These are phyloP conservation scores for Fusarium graminum DNA, from an alignment of 2,329 filamentous ascomycete genomes.

Conservation along the genomic window DNA sequence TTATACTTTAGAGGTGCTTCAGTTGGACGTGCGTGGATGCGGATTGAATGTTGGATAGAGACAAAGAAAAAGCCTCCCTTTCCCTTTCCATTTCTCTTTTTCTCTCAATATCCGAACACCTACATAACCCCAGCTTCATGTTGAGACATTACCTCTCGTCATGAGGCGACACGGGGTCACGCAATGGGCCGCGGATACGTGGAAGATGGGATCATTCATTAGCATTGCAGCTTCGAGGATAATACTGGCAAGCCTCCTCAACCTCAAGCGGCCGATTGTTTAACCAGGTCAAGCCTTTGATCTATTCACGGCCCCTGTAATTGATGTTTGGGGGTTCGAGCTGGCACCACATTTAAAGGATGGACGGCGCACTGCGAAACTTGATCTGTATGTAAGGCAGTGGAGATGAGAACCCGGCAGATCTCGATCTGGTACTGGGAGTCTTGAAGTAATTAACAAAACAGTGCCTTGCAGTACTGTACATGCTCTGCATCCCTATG, in stretches of 20 bases:
- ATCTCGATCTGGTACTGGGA: slow-evolving; percentile 39
- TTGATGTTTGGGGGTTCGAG: slow-evolving; percentile 7
- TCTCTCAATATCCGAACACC: slow-evolving; percentile 3
- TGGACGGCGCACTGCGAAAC: slow-evolving; percentile 19
- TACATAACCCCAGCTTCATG: slow-evolving; percentile 8
- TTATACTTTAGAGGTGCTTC: slow-evolving; percentile 5
- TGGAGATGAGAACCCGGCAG: slow-evolving; percentile 28
- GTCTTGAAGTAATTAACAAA: slow-evolving; percentile 10
- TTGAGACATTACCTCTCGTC: slow-evolving; percentile 27
- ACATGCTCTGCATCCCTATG: slow-evolving; percentile 1
- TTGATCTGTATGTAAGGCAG: slow-evolving; percentile 27
- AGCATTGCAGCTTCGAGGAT: background rate
- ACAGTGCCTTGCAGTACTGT: background rate
- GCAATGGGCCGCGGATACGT: slow-evolving; percentile 6
- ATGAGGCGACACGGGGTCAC: slow-evolving; percentile 29
- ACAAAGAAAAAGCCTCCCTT: slow-evolving; percentile 12
- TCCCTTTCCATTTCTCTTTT: slow-evolving; percentile 2
- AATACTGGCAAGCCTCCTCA: slow-evolving; percentile 1
- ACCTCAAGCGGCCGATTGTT: slow-evolving; percentile 25
- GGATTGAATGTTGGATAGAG: slow-evolving; percentile 12
- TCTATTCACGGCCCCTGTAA: slow-evolving; percentile 18
- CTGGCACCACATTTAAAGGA: slow-evolving; percentile 10
- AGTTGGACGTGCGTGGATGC: slow-evolving; percentile 3
- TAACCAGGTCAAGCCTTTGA: slow-evolving; percentile 18
- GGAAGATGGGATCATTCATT: background rate